These are phyloP conservation scores for Apiospora malaysiana DNA, from an alignment of 2,329 filamentous ascomycete species.

Conservation along the genomic window DNA sequence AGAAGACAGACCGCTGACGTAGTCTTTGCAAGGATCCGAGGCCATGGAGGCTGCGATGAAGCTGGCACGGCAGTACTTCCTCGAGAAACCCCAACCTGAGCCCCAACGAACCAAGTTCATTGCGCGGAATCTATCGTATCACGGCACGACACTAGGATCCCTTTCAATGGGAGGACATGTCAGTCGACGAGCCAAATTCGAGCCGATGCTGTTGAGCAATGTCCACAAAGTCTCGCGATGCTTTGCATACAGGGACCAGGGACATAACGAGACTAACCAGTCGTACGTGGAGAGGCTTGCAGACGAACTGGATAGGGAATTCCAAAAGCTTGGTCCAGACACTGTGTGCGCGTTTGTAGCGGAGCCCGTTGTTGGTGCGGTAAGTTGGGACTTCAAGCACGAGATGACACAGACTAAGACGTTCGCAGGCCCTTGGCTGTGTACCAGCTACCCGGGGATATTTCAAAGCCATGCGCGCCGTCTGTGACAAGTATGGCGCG, in stretches of 20 bases:
- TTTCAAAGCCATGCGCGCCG: conserved; percentile 67
- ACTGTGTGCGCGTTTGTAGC: conserved; percentile 75
- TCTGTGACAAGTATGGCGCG: conserved; percentile 75
- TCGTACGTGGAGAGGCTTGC: conserved; percentile 67
- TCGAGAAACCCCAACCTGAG: conserved; percentile 59
- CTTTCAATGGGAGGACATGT: conserved; percentile 69
- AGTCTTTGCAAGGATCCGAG: conserved; percentile 57
- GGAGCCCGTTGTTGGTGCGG: conserved; percentile 76
- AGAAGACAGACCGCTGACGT: neutral
- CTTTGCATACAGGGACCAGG: conserved; percentile 66
- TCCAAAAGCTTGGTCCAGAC: conserved; percentile 65
- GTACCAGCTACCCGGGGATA: conserved; percentile 72
- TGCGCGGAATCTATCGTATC: conserved; percentile 70
- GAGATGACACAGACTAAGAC: neutral
- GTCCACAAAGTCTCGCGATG: conserved; percentile 70
- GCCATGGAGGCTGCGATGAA: conserved; percentile 69
- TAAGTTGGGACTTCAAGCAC: conserved; percentile 43
- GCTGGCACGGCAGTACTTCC: conserved; percentile 64
- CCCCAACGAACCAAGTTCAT: conserved; percentile 68
- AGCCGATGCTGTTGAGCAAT: conserved; percentile 63
- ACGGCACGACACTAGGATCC: conserved; percentile 73
- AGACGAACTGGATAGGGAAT: conserved; percentile 70
- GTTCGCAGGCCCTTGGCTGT: conserved; percentile 61
- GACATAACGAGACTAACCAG: conserved; percentile 56
- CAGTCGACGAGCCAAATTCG: conserved; percentile 64